Conservation (phyloP, 2,329 filamentous ascomycete species). For the Sporothrix dimorphospora region DNA sequence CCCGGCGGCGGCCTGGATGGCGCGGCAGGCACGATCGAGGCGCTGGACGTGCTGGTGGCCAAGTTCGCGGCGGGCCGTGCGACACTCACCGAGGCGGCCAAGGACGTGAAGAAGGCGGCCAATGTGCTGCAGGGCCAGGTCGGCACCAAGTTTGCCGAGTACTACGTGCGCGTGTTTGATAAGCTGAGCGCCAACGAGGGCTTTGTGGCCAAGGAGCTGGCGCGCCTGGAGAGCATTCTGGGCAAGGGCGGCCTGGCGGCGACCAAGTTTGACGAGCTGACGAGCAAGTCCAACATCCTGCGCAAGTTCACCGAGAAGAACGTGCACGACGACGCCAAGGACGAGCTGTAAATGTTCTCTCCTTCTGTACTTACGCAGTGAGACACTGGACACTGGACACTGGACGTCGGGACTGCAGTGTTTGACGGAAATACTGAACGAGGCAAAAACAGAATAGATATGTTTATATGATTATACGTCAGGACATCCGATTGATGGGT, state of each 20-base stretch:
- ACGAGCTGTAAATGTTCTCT: constrained; percentile 65
- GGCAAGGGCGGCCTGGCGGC: constrained; percentile 83
- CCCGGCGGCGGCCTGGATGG: constrained; percentile 78
- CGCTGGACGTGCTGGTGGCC: constrained; percentile 74
- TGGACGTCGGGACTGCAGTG: background rate
- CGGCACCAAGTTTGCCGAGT: constrained; percentile 80
- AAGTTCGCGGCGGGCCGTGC: constrained; percentile 67
- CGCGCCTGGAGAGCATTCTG: constrained; percentile 76
- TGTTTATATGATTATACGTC: background rate
- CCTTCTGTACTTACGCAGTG: background rate
- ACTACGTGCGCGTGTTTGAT: constrained; percentile 89
- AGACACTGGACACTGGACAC: background rate
- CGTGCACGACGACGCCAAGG: constrained; percentile 59
- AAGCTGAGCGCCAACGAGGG: constrained; percentile 78
- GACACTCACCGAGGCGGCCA: constrained; percentile 64
- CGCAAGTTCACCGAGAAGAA: constrained; percentile 69
- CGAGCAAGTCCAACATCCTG: constrained; percentile 84
- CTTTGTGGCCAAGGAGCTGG: constrained; percentile 84
- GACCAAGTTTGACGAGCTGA: constrained; percentile 86
- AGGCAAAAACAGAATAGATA: constrained; percentile 37
- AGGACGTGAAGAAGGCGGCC: constrained; percentile 73
- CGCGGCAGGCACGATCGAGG: constrained; percentile 79
- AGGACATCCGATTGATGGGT: background rate
- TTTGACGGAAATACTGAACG: background rate
- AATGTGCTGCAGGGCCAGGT: constrained; percentile 63